A percentile compares a stretch with the other conserved stretches of the same genome.
phyloP scores from a whole-genome alignment of 1,139 yeast genomes.

The Lodderomyces pseudojiufengensis region DNA sequence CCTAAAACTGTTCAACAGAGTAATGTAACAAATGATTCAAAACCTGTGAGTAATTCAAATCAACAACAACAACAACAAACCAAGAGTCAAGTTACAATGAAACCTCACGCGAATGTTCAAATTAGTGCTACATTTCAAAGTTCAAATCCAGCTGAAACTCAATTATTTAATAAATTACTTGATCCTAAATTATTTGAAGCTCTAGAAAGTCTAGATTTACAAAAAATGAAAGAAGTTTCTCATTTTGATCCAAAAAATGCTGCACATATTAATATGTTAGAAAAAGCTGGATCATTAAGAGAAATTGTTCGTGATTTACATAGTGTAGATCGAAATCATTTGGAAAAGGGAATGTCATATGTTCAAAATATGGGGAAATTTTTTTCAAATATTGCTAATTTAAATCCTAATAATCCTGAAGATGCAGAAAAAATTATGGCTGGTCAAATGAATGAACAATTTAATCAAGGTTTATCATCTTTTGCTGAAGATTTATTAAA shows the following conservation, averaged over 20 bases:
- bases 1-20: not conserved
- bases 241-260: conserved; percentile 15
- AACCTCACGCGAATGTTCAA: conserved; percentile 4
- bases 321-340: conserved; percentile 25
- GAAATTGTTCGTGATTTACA: conserved; percentile 28
- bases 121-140: conserved; percentile 6
- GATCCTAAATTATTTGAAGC: conserved; percentile 32
- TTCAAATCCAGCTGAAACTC: conserved; percentile 11
- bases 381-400: conserved; percentile 15
- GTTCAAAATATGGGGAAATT: conserved; percentile 26
- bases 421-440: conserved; percentile 8
- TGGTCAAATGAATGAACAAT: conserved; percentile 16
- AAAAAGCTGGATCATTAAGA: conserved; percentile 28
- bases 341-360: conserved; percentile 28
- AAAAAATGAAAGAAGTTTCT: conserved; percentile 24
- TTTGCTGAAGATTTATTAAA: conserved; percentile 76
- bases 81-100: not conserved
- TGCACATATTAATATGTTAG: conserved; percentile 21
- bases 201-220: conserved; percentile 26
- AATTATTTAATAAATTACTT: conserved; percentile 22
- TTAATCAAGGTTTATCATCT: conserved; percentile 43
- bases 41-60: not conserved
- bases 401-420: conserved; percentile 9
- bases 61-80: not conserved
- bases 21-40: not conserved